These are phyloP conservation scores for Mycosarcoma maydis DNA, from an alignment of 1,284 basidiomycete genomes.

Conservation along the genomic window DNA sequence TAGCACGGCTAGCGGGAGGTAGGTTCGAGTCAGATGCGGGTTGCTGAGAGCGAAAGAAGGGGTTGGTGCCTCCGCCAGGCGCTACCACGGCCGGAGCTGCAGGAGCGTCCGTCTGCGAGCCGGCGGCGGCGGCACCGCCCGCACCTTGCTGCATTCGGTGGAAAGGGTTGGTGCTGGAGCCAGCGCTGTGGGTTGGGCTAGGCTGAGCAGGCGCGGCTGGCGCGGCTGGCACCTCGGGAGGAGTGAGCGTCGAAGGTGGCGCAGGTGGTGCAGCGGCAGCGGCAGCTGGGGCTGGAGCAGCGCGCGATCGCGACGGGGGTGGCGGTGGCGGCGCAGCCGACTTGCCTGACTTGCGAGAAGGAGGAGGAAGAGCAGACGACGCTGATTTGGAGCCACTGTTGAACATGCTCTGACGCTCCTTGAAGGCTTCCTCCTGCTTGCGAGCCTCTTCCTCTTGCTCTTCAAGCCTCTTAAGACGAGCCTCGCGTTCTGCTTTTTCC, in stretches of 20 bases:
- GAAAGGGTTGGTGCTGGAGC: constrained; percentile 59
- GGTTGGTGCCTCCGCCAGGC: constrained; percentile 51
- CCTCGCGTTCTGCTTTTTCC: constrained; percentile 59
- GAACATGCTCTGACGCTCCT: constrained; percentile 57
- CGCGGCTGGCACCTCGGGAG: constrained; percentile 22
- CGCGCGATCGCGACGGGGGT: constrained; percentile 40
- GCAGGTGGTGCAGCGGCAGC: constrained; percentile 46
- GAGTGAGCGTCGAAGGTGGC: constrained; percentile 17
- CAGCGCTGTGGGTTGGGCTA: constrained; percentile 27
- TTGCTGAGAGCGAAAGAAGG: constrained; percentile 57
- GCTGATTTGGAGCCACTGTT: constrained; percentile 27
- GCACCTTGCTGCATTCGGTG: constrained; percentile 57
- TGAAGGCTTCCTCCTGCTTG: constrained; percentile 58
- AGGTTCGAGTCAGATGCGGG: constrained; percentile 26
- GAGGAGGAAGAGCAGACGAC: constrained; percentile 52
- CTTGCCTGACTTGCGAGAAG: constrained; percentile 44
- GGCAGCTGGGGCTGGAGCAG: constrained; percentile 40
- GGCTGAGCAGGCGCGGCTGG: constrained; percentile 32
- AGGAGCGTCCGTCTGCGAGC: constrained; percentile 16
- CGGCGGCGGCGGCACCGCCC: constrained; percentile 19
- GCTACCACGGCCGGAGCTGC: constrained; percentile 26
- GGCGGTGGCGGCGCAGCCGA: constrained; percentile 41
- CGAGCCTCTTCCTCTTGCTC: constrained; percentile 61
- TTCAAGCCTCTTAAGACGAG: constrained; percentile 55
- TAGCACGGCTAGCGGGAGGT: constrained; percentile 40